These are phyloP conservation scores for Galium porrigens DNA, from an alignment of 305 asterid species.

Conservation along the genomic window DNA sequence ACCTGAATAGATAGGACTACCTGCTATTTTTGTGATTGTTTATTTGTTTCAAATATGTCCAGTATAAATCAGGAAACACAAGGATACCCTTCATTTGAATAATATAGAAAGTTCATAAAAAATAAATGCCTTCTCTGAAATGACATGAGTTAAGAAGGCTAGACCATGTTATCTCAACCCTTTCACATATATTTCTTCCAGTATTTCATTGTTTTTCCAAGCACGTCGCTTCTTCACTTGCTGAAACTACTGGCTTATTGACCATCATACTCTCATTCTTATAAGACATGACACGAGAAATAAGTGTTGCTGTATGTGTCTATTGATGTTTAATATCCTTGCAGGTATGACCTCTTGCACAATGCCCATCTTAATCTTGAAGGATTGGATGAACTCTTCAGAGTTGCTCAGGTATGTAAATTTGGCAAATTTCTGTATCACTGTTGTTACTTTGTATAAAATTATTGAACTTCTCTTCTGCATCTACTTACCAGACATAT, in stretches of 20 bases:
- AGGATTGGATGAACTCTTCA: conserved; percentile 68
- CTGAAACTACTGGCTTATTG: background rate
- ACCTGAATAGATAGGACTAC: background rate
- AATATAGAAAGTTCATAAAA: no score
- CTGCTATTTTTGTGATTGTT: background rate
- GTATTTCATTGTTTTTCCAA: background rate
- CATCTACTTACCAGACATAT: background rate
- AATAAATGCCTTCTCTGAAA: background rate
- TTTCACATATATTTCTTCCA: background rate
- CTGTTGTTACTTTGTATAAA: background rate
- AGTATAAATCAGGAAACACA: background rate
- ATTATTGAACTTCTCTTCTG: background rate
- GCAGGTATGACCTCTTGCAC: conserved; percentile 92
- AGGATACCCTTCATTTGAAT: background rate
- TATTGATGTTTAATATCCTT: conserved; percentile 9
- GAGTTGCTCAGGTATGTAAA: conserved; percentile 73
- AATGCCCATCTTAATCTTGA: conserved; percentile 76
- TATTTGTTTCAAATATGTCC: background rate
- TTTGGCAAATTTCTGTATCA: background rate
- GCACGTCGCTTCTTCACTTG: background rate
- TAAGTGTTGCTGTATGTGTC: conserved; percentile 1
- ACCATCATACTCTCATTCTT: background rate
- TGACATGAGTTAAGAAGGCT: background rate
- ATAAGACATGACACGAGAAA: background rate
- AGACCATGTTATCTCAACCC: background rate